Evolutionary conservation across 495 filamentous ascomycete species (phyloP), one percentile per base, ranked within the genome.

Genomic region (Aspergillus mulundensis): DNA sequence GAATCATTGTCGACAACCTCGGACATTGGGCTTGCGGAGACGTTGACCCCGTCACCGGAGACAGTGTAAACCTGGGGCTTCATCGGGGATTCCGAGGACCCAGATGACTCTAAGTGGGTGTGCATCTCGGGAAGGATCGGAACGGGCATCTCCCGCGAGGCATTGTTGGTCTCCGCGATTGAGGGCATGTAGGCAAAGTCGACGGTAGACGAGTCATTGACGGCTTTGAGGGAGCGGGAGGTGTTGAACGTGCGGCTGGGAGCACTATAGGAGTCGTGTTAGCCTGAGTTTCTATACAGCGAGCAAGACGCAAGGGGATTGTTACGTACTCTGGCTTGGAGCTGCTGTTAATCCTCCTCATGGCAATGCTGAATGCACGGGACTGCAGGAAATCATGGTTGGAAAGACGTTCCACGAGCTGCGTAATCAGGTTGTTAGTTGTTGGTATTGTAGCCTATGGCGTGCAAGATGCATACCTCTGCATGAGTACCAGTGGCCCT

Each of bases 101-200:
- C 61, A 16, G 59, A 61, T 42, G 60, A 25, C 39, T 61, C 58
- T 40, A 52, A 57, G 61, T 63, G 58, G 59, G 66, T 68, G 62
- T 65, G 67, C 41, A 75, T 70, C 47, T 77, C 72, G 52, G 81
- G 74, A 60, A 85, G 71, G 60, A 85, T 71, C 61, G 83, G 83
- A 48, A 84, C 73, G 48, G 72, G 77, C 10, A 68, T 66, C 34
- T 67, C 57, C 16, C 69, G 45, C 7, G 65, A 64, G 36, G 62
- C 16, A 12, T 79, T 20, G 10, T 79, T 75, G 18, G 78, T 56
- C 48, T 77, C 74, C 45, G 71, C 68, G 64, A 76, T 62, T 50
- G 76, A 70, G 28, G 84, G 84, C 68, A 87, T 71, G 75, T 79
- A 85, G 61, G 77, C 77, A 58, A 86, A 83, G 73, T 86, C 84